Conservation (phyloP, 768 basidiomycete species). For the Tylopilus cervinicoccineus region DNA sequence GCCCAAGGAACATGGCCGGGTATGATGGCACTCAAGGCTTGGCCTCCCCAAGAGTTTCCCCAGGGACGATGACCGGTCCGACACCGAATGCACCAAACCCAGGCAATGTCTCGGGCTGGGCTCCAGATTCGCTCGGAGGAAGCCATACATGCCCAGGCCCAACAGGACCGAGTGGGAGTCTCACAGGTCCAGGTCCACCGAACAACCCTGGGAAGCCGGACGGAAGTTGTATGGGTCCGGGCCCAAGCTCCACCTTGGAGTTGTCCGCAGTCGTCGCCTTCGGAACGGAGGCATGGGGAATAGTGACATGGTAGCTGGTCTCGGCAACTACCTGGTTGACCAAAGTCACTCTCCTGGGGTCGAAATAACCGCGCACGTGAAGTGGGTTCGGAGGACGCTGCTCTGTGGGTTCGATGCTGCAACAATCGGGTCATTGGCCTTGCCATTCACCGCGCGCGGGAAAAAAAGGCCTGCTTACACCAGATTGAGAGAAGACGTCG, state of each 20-base stretch:
- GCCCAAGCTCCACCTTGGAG: slow-evolving; percentile 21
- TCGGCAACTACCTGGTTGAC: slow-evolving; percentile 35
- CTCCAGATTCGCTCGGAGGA: slow-evolving; percentile 20
- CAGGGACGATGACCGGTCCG: slow-evolving; percentile 24
- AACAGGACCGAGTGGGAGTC: slow-evolving; percentile 5
- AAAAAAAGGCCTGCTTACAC: slow-evolving; percentile 25
- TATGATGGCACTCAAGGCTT: not conserved
- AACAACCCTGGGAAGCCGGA: slow-evolving; percentile 9
- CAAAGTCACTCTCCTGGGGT: slow-evolving; percentile 29
- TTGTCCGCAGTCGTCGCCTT: not conserved
- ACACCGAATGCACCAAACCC: slow-evolving; percentile 27
- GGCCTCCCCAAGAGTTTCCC: slow-evolving; percentile 25
- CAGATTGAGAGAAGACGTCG: slow-evolving; percentile 37
- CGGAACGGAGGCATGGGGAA: slow-evolving; percentile 22
- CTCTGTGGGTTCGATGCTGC: slow-evolving; percentile 30
- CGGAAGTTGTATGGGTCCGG: slow-evolving; percentile 12
- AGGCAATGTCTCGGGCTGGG: slow-evolving; percentile 21
- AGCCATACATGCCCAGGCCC: slow-evolving; percentile 19
- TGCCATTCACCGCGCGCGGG: not conserved
- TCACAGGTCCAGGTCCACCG: slow-evolving; percentile 25
- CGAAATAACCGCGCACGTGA: slow-evolving; percentile 29
- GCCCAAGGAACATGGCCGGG: too few species aligned
- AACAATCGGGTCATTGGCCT: not conserved
- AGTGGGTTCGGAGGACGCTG: slow-evolving; percentile 15
- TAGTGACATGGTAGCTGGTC: slow-evolving; percentile 17